These are phyloP conservation scores for Geranomyces michiganensis DNA, from an alignment of 192 early-diverging fungal genomes.

Conservation along the genomic window DNA sequence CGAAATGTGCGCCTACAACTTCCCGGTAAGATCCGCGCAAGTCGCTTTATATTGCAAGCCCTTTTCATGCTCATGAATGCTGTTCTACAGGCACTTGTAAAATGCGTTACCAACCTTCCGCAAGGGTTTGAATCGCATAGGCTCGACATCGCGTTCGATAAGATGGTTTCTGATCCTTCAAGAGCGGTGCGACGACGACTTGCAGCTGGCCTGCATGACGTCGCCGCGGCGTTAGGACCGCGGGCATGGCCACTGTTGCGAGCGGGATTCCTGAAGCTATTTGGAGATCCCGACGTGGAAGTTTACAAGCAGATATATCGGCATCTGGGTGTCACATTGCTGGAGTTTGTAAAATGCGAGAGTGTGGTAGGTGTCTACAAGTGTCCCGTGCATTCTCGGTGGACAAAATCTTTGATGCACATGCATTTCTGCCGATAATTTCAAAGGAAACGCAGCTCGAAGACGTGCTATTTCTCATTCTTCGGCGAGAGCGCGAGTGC, in stretches of 20 bases:
- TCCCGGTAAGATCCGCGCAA: conserved; percentile 46
- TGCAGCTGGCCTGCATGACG: conserved; percentile 44
- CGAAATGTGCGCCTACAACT: conserved; percentile 53
- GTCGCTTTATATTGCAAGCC: background rate
- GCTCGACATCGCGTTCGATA: conserved; percentile 41
- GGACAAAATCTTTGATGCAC: background rate
- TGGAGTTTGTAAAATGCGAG: conserved; percentile 37
- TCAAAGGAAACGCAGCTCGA: conserved; percentile 36
- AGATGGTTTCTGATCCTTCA: conserved; percentile 33
- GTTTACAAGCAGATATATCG: conserved; percentile 40
- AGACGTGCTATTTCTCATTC: conserved; percentile 48
- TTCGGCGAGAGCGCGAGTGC: conserved; percentile 51
- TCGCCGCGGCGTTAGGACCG: conserved; percentile 38
- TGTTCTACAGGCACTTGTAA: conserved; percentile 33
- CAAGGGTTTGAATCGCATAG: conserved; percentile 36
- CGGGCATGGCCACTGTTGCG: conserved; percentile 30
- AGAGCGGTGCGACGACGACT: conserved; percentile 40
- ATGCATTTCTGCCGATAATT: background rate
- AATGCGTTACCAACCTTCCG: conserved; percentile 22
- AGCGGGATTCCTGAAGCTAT: conserved; percentile 39
- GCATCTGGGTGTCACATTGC: conserved; percentile 39
- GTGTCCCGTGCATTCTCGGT: too few species aligned
- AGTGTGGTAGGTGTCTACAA: background rate
- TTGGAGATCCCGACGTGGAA: conserved; percentile 38
- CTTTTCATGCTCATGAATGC: background rate